Conservation (phyloP, 345 rosid genomes). For the Crucihimalaya himalaica region DNA sequence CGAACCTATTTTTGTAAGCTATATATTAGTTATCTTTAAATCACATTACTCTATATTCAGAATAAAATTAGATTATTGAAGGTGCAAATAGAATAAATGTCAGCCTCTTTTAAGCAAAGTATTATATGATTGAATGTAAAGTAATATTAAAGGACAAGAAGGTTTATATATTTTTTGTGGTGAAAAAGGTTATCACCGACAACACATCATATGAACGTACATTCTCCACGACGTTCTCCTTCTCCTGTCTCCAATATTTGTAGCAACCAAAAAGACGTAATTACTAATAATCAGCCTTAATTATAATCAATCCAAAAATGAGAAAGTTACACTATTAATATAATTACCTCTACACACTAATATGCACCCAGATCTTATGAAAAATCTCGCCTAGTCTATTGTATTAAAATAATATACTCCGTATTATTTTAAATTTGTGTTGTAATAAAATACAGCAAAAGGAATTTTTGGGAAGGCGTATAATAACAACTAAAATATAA, state of each 20-base stretch:
- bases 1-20: background rate
- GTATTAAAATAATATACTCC: background rate
- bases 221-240: slow-evolving; percentile 16
- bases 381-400: slow-evolving; percentile 10
- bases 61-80: too few species aligned
- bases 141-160: background rate
- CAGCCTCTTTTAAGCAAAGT: background rate
- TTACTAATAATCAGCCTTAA: slow-evolving; percentile 22
- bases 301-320: background rate
- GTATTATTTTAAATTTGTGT: background rate
- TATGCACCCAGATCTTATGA: slow-evolving; percentile 5
- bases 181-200: slow-evolving; percentile 27
- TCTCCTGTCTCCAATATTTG: slow-evolving; percentile 10
- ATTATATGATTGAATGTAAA: background rate
- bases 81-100: background rate
- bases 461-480: slow-evolving; percentile 34
- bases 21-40: background rate
- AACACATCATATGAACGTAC: slow-evolving; percentile 34
- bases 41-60: background rate
- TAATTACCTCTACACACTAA: background rate
- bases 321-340: background rate
- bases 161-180: slow-evolving; percentile 1
- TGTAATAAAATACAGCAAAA: slow-evolving; percentile 11
- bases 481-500: background rate
- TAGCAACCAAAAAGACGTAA: slow-evolving; percentile 17